Evolutionary conservation across 2,329 filamentous ascomycete species (phyloP).

Genomic region (Aspergillus sergii): DNA sequence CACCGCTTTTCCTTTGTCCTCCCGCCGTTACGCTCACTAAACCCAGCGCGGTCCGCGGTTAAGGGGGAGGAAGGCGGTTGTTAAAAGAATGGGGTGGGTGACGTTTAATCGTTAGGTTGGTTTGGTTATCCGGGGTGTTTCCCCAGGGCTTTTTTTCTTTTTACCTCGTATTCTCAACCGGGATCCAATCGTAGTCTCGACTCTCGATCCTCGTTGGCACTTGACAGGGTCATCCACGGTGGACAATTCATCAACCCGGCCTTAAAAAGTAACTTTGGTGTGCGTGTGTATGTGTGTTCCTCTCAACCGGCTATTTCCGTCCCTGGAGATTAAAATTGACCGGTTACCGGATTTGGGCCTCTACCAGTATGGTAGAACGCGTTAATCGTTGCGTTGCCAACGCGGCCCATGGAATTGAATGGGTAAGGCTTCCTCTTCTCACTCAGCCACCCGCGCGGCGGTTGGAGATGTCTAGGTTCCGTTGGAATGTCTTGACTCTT

Average conservation of each 20-base stretch:
- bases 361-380: no score
- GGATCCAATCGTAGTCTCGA: neutral
- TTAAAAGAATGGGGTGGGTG: no score
- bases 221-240: neutral
- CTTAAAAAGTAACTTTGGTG: neutral
- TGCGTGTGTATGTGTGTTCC: neutral
- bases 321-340: neutral
- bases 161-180: neutral
- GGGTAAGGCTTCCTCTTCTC: neutral
- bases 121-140: no score
- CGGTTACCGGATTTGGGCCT: neutral
- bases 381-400: neutral
- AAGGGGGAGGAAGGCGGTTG: neutral
- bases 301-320: neutral
- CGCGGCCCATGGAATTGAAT: neutral
- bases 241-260: neutral
- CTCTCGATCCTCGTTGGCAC: neutral
- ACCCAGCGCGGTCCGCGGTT: neutral
- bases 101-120: no score
- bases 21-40: neutral
- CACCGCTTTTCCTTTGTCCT: neutral
- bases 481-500: neutral
- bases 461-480: neutral
- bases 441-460: neutral
- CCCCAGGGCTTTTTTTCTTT: neutral